These are phyloP conservation scores for Eucalyptus regnans DNA, from an alignment of 345 rosid species.

Conservation along the genomic window DNA sequence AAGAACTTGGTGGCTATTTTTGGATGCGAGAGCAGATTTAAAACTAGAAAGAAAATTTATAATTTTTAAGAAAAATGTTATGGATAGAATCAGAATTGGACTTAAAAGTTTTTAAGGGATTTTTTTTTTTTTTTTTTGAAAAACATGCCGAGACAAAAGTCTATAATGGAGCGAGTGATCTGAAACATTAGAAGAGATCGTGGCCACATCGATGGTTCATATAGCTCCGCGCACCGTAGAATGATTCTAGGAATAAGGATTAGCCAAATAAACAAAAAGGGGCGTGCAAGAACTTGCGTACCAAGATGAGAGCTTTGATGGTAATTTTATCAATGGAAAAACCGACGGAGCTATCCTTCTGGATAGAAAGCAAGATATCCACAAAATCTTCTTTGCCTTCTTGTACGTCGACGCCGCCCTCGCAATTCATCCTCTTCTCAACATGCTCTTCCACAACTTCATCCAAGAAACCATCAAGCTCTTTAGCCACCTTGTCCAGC, in stretches of 20 bases:
- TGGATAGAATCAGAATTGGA: too few species aligned
- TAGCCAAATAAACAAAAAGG: neutral
- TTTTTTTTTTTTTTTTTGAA: neutral
- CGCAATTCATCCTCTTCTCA: neutral
- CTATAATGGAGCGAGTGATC: neutral
- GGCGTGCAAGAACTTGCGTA: neutral
- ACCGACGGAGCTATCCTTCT: neutral
- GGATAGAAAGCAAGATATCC: slow-evolving; percentile 12
- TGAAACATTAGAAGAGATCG: neutral
- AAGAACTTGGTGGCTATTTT: too few species aligned
- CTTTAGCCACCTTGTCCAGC: slow-evolving; percentile 2
- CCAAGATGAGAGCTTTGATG: slow-evolving; percentile 24
- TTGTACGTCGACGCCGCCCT: neutral
- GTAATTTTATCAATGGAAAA: neutral
- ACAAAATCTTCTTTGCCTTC: slow-evolving; percentile 4
- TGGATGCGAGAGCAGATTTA: too few species aligned
- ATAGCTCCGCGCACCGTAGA: neutral
- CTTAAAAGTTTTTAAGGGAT: too few species aligned
- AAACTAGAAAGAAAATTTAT: too few species aligned
- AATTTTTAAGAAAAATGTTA: too few species aligned
- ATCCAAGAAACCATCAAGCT: slow-evolving; percentile 11
- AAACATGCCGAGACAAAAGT: neutral
- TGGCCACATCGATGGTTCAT: neutral
- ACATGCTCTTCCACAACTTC: slow-evolving; percentile 3
- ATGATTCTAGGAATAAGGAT: neutral